These are phyloP conservation scores for Solanum neorickii DNA, from an alignment of 257 asterid species.

Conservation along the genomic window DNA sequence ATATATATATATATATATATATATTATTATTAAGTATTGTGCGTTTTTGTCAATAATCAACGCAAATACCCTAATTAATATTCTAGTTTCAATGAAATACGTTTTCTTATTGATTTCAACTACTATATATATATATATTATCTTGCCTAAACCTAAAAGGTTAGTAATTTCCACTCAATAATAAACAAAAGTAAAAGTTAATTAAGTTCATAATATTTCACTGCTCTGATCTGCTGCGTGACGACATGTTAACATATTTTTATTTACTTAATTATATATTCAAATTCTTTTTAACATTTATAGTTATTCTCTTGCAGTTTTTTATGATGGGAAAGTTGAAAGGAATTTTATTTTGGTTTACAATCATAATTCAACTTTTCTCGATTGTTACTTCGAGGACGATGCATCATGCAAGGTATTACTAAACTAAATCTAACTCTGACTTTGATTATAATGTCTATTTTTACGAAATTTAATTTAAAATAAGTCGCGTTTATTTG, in stretches of 20 bases:
- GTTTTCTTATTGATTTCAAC: neutral
- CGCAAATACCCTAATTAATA: neutral
- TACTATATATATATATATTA: neutral
- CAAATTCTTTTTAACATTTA: too few relatives aligned
- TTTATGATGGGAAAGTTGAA: neutral
- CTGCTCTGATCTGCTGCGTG: neutral
- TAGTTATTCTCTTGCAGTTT: neutral
- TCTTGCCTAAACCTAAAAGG: neutral
- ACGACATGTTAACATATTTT: too few relatives aligned
- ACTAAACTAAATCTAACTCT: neutral
- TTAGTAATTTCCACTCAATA: neutral
- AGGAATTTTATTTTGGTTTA: neutral
- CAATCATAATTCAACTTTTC: neutral
- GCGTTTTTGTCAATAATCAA: neutral
- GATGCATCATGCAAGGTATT: neutral
- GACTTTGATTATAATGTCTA: too few relatives aligned
- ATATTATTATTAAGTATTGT: neutral
- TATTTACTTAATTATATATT: neutral
- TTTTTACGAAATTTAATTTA: neutral
- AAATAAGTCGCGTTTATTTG: neutral
- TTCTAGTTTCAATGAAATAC: neutral
- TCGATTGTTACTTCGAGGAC: neutral
- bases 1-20: too few relatives aligned
- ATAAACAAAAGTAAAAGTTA: neutral
- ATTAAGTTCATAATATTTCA: neutral